Evolutionary conservation across 2,329 filamentous ascomycete species (phyloP).

Genomic region (Cladosporium colombiae): DNA sequence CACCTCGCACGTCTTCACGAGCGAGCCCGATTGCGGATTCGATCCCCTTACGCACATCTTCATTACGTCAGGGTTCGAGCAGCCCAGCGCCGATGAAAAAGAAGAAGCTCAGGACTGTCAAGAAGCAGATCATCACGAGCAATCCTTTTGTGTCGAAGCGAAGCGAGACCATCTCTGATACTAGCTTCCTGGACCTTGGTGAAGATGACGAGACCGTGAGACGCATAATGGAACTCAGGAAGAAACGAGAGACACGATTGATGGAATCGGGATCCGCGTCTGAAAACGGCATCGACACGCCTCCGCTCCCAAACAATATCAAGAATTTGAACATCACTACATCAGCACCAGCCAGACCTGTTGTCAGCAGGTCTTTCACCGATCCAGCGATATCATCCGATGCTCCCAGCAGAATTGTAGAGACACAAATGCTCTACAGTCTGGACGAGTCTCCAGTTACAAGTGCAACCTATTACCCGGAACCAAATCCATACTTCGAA

Average conservation of each 20-base stretch:
- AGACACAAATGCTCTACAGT: not conserved
- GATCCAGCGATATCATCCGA: not conserved
- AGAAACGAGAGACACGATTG: conserved; percentile 58
- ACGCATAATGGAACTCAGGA: conserved; percentile 59
- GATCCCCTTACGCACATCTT: conserved; percentile 38
- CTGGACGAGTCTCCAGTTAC: conserved; percentile 6
- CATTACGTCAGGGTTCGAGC: conserved; percentile 34
- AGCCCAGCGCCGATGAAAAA: conserved; percentile 31
- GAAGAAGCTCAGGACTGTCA: conserved; percentile 27
- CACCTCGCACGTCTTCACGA: conserved; percentile 20
- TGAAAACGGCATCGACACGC: conserved; percentile 28
- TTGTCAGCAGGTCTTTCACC: conserved; percentile 4
- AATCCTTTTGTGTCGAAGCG: conserved; percentile 19
- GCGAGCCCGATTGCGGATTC: conserved; percentile 36
- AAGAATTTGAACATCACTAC: conserved; percentile 18
- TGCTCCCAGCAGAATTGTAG: conserved; percentile 20
- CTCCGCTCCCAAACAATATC: not conserved
- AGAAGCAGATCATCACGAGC: conserved; percentile 20
- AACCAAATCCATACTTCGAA: conserved; percentile 1
- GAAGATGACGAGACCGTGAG: conserved; percentile 56
- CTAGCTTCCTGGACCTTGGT: conserved; percentile 38
- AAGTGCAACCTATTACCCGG: conserved; percentile 8
- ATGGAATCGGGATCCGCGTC: conserved; percentile 47
- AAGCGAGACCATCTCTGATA: conserved; percentile 35
- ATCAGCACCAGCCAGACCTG: not conserved